These are phyloP conservation scores for Plantago ovata DNA, from an alignment of 257 asterid genomes.

Conservation along the genomic window DNA sequence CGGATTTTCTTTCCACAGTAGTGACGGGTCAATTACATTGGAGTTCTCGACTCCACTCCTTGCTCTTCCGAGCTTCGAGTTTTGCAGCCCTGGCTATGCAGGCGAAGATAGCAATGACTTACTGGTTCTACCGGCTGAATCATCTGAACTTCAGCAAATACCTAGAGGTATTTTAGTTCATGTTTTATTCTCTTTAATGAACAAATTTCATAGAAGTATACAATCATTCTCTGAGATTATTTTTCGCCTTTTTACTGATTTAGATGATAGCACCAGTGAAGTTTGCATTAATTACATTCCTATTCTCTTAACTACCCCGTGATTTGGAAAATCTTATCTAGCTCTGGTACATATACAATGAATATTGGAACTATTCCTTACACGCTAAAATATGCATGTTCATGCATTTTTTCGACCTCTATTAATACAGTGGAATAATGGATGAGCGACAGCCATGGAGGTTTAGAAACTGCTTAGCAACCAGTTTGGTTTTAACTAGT, in stretches of 20 bases:
- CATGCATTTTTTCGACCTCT: too few relatives aligned
- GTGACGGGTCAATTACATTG: slow-evolving; percentile 30
- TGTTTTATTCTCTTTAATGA: background rate
- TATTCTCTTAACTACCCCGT: background rate
- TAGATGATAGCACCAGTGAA: background rate
- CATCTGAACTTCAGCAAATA: slow-evolving; percentile 28
- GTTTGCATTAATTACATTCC: background rate
- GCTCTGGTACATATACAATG: too few relatives aligned
- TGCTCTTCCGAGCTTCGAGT: slow-evolving; percentile 66
- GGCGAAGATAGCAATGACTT: slow-evolving; percentile 33
- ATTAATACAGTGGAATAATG: too few relatives aligned
- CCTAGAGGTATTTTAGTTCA: slow-evolving; percentile 42
- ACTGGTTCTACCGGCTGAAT: slow-evolving; percentile 28
- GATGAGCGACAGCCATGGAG: too few relatives aligned
- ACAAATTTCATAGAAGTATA: background rate
- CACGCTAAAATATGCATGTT: too few relatives aligned
- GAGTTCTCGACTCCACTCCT: slow-evolving; percentile 40
- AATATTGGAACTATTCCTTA: too few relatives aligned
- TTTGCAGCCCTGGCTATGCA: slow-evolving; percentile 34
- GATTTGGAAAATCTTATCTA: too few relatives aligned
- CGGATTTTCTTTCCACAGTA: slow-evolving; percentile 55
- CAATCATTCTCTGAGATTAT: background rate
- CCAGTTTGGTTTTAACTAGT: too few relatives aligned
- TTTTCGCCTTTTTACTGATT: background rate
- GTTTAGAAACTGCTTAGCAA: too few relatives aligned